A percentile compares a stretch with the other conserved stretches of the same genome.
Evolutionary conservation across 352 stramenopile genomes (phyloP).

Genomic region (Halophytophthora batemanensis): DNA sequence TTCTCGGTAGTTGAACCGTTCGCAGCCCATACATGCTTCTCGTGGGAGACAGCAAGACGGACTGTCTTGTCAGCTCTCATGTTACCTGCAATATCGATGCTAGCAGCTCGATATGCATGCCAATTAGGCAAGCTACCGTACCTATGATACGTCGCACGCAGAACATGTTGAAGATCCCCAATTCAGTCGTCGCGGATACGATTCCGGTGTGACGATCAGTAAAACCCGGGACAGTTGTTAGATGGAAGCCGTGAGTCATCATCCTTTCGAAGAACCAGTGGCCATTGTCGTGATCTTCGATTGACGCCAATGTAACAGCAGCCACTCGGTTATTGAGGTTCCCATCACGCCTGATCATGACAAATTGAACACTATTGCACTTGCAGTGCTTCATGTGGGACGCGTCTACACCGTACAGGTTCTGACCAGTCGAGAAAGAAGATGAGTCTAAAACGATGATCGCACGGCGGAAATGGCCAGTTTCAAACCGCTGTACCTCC

Average conservation of each 20-base stretch:
- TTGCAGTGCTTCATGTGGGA: not conserved
- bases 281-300: not conserved
- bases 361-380: not conserved
- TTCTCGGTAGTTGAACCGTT: no score
- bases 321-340: not conserved
- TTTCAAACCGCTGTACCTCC: not conserved
- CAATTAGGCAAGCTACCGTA: not conserved
- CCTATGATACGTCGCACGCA: not conserved
- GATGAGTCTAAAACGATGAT: slow-evolving; percentile 10
- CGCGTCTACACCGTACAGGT: not conserved
- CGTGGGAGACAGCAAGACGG: slow-evolving; percentile 5
- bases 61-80: slow-evolving; percentile 11
- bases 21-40: not conserved
- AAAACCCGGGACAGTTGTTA: not conserved
- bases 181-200: not conserved
- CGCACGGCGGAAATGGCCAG: slow-evolving; percentile 4
- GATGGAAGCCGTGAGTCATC: not conserved
- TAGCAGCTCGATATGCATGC: not conserved
- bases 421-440: slow-evolving; percentile 5
- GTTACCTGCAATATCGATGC: not conserved
- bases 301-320: not conserved
- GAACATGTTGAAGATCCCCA: not conserved
- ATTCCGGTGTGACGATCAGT: not conserved
- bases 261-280: not conserved
- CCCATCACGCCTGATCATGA: not conserved